These are phyloP conservation scores for Chlorella sp. DNA, from an alignment of 139 green algal species.

Conservation along the genomic window DNA sequence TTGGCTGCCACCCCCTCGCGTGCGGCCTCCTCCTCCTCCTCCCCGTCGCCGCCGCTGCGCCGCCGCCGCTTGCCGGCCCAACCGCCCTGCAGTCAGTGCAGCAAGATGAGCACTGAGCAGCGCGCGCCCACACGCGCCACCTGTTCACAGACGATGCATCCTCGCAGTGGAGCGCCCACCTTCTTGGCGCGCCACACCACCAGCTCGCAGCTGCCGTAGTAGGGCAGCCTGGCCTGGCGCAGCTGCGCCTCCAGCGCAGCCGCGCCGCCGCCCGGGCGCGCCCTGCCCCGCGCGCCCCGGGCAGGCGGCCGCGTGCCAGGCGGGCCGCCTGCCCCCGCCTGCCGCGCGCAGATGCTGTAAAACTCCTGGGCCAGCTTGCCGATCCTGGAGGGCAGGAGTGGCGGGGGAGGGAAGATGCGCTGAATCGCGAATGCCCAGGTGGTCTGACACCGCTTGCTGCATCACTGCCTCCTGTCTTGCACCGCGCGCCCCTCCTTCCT, in stretches of 20 bases:
- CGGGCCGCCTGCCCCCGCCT: neutral
- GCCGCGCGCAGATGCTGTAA: neutral
- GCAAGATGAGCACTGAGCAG: neutral
- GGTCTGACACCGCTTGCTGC: neutral
- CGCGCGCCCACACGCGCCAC: neutral
- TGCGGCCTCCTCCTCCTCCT: conserved; percentile 5
- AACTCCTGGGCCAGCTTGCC: conserved; percentile 29
- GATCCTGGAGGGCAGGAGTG: conserved; percentile 24
- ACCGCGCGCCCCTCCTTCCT: neutral
- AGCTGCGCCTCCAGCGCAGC: conserved; percentile 26
- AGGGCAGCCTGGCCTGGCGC: conserved; percentile 27
- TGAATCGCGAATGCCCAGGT: neutral
- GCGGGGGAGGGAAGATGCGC: neutral
- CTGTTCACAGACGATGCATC: neutral
- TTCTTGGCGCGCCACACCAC: conserved; percentile 28
- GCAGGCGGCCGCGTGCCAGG: neutral
- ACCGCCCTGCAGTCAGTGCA: neutral
- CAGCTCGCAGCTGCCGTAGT: conserved; percentile 44
- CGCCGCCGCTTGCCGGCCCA: conserved; percentile 2
- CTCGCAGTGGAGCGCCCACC: conserved; percentile 1
- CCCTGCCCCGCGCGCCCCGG: neutral
- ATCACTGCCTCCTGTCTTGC: neutral
- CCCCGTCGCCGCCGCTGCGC: conserved; percentile 1
- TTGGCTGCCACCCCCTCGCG: neutral
- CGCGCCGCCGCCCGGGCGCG: neutral